Percentiles rank a stretch among this genome's conserved stretches.
phyloP scores from a whole-genome alignment of 1,139 yeast genomes.

The Yamadazyma songkhlaensis region DNA sequence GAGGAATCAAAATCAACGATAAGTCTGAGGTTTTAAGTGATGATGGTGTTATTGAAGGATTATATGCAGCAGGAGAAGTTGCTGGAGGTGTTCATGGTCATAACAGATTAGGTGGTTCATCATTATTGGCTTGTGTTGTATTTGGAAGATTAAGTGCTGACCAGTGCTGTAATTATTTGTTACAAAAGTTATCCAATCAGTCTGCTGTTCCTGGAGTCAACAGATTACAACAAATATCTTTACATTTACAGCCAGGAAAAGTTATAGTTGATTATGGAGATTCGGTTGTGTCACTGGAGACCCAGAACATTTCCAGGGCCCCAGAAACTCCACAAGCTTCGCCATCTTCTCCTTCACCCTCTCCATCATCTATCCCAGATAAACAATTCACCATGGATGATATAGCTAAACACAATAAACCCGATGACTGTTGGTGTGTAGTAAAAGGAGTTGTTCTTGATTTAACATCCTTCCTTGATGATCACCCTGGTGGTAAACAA shows the following conservation, averaged over 20 bases:
- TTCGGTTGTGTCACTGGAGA: constrained; percentile 5
- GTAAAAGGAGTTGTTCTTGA: constrained; percentile 83
- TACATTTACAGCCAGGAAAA: constrained; percentile 44
- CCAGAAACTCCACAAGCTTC: too few species aligned
- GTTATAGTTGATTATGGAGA: constrained; percentile 29
- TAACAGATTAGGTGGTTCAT: constrained; percentile 37
- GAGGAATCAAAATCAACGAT: constrained; percentile 70
- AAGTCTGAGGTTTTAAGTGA: constrained; percentile 49
- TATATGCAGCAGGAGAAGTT: constrained; percentile 43
- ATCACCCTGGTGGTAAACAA: constrained; percentile 88
- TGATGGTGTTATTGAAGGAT: constrained; percentile 47
- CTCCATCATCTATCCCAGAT: constrained; percentile 39
- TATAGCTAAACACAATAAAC: constrained; percentile 60
- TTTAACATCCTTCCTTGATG: constrained; percentile 69
- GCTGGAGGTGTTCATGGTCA: constrained; percentile 41
- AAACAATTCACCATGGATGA: constrained; percentile 49
- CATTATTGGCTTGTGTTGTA: constrained; percentile 39
- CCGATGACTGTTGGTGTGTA: constrained; percentile 81
- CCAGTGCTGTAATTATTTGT: constrained; percentile 31
- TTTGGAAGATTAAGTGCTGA: constrained; percentile 57
- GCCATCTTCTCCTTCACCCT: background rate
- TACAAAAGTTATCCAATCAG: constrained; percentile 27
- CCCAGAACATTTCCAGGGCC: constrained; percentile 20
- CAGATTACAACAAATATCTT: constrained; percentile 41
- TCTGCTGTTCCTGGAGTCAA: constrained; percentile 15